phyloP scores from a whole-genome alignment of 768 basidiomycete genomes.

The Mycena olivaceomarginata region DNA sequence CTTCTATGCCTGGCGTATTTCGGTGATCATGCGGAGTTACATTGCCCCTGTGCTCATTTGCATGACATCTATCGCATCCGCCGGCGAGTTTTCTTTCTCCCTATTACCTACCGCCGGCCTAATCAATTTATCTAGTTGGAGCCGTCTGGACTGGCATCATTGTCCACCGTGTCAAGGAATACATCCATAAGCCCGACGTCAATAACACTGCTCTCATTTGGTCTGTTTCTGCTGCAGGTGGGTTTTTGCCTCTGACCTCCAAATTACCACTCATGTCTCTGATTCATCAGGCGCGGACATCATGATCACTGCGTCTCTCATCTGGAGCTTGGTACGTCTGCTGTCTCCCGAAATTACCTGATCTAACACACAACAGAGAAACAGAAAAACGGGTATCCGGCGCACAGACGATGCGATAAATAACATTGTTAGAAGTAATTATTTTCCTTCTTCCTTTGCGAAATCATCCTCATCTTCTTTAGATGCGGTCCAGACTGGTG shows the following conservation, averaged over 20 bases:
- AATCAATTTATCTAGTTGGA: background rate
- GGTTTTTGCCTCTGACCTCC: background rate
- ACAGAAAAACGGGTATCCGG: background rate
- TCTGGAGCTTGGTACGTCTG: background rate
- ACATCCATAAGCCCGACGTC: background rate
- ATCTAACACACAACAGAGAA: background rate
- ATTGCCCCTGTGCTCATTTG: background rate
- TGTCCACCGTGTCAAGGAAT: background rate
- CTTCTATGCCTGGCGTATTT: conserved; percentile 13
- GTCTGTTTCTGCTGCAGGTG: background rate
- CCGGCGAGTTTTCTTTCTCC: background rate
- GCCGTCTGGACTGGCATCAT: background rate
- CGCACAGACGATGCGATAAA: background rate
- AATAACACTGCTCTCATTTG: background rate
- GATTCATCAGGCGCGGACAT: background rate
- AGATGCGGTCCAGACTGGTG: background rate
- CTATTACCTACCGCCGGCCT: background rate
- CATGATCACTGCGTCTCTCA: background rate
- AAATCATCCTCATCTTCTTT: background rate
- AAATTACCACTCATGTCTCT: background rate
- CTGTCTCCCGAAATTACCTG: background rate
- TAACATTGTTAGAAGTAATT: background rate
- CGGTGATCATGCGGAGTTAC: background rate
- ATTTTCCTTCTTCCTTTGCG: background rate
- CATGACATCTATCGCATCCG: background rate